A percentile compares a stretch with the other conserved stretches of the same genome.
Conservation (phyloP, 495 filamentous ascomycete genomes). For the Tuber indicum region DNA sequence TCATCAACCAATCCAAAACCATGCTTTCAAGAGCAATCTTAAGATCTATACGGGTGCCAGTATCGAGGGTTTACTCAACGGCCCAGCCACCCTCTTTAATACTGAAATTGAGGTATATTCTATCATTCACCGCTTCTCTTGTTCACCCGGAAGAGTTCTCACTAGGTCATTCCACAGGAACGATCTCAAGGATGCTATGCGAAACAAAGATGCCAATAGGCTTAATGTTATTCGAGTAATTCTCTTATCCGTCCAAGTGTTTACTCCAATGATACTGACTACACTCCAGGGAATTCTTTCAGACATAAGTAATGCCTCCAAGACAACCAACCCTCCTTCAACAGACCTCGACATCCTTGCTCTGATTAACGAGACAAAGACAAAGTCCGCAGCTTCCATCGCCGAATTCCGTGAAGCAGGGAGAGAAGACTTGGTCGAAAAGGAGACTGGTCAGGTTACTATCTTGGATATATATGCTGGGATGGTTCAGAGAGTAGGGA, state of each 20-base stretch:
- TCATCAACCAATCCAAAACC: neutral
- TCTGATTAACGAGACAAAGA: slow-evolving; percentile 48
- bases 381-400: slow-evolving; percentile 44
- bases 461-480: slow-evolving; percentile 51
- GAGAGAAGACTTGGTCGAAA: slow-evolving; percentile 52
- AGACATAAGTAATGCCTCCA: slow-evolving; percentile 53
- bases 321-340: slow-evolving; percentile 50
- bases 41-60: slow-evolving; percentile 7
- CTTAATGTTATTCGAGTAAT: slow-evolving; percentile 50
- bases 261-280: slow-evolving; percentile 5
- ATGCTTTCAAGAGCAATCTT: slow-evolving; percentile 20
- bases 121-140: slow-evolving; percentile 7
- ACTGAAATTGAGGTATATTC: slow-evolving; percentile 42
- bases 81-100: slow-evolving; percentile 41
- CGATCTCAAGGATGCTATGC: slow-evolving; percentile 58
- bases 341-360: slow-evolving; percentile 54
- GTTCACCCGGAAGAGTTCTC: neutral
- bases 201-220: slow-evolving; percentile 50
- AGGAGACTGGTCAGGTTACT: slow-evolving; percentile 45
- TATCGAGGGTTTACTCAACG: slow-evolving; percentile 26
- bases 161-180: slow-evolving; percentile 40
- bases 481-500: slow-evolving; percentile 45
- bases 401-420: slow-evolving; percentile 49
- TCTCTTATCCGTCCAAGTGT: neutral
- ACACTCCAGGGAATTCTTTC: slow-evolving; percentile 45